These are phyloP conservation scores for Yarrowia galli DNA, from an alignment of 1,139 yeast genomes.

Conservation along the genomic window DNA sequence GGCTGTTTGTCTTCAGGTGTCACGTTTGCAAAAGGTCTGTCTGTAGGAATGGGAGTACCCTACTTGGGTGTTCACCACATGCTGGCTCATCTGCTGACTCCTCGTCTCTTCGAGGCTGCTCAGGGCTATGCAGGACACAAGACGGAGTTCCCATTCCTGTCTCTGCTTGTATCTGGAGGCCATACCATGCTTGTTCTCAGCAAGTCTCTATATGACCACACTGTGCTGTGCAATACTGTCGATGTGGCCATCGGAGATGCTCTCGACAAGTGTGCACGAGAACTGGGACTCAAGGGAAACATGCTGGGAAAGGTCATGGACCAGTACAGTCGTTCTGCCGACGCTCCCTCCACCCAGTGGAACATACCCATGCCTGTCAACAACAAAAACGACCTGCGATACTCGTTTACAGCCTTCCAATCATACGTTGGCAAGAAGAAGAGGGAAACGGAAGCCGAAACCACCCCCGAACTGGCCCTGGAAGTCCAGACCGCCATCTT, in stretches of 20 bases:
- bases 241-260: constrained; percentile 97
- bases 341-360: constrained; percentile 44
- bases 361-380: constrained; percentile 61
- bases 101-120: constrained; percentile 55
- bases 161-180: constrained; percentile 90
- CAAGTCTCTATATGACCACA: constrained; percentile 66
- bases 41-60: constrained; percentile 79
- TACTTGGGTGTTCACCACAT: constrained; percentile 93
- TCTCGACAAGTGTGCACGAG: constrained; percentile 90
- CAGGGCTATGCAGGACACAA: constrained; percentile 53
- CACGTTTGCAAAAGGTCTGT: constrained; percentile 83
- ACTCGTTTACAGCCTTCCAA: constrained; percentile 76
- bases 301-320: constrained; percentile 90
- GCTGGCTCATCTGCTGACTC: constrained; percentile 87
- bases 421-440: constrained; percentile 43
- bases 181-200: constrained; percentile 88
- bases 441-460: constrained; percentile 41
- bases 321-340: constrained; percentile 53
- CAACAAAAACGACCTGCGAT: constrained; percentile 54
- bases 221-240: constrained; percentile 72
- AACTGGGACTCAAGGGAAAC: constrained; percentile 76
- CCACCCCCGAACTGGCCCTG: constrained; percentile 59
- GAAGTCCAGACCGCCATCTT: constrained; percentile 72
- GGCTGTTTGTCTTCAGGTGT: constrained; percentile 86
- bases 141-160: constrained; percentile 71